phyloP scores from a whole-genome alignment of 164 flowering plant genomes.

The Stephania japonica region DNA sequence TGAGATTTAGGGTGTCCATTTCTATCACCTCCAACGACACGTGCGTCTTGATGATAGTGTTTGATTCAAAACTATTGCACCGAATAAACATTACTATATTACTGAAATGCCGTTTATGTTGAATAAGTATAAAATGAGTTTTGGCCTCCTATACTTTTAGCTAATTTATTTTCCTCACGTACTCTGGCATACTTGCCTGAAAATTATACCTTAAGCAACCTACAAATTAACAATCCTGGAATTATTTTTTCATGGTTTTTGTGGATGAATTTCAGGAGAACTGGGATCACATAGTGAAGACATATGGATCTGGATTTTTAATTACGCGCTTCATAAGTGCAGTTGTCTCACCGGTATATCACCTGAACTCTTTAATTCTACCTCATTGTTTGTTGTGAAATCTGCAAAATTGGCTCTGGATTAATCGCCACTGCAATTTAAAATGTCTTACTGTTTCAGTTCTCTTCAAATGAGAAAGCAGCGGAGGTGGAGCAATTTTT shows the following conservation, averaged over 20 bases:
- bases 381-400: not conserved
- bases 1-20: no score
- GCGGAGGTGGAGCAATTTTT: conserved; percentile 77
- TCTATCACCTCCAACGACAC: not conserved
- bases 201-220: not conserved
- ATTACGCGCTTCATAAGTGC: conserved; percentile 65
- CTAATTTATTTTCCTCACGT: not conserved
- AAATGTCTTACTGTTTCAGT: conserved; percentile 34
- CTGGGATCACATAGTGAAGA: conserved; percentile 13
- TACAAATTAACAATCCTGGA: not conserved
- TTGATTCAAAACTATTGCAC: not conserved
- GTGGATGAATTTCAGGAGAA: conserved; percentile 9
- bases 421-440: not conserved
- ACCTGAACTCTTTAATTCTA: not conserved
- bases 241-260: not conserved
- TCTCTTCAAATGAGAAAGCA: conserved; percentile 66
- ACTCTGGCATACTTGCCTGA: not conserved
- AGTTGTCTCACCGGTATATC: conserved; percentile 63
- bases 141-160: not conserved
- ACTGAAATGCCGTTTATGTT: not conserved
- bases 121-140: not conserved
- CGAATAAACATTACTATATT: not conserved
- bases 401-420: not conserved
- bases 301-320: conserved; percentile 22
- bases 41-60: not conserved